Evolutionary conservation across 306 rosid species (phyloP), one percentile per base, ranked within the genome.

Genomic region (Carpinus viminea): DNA sequence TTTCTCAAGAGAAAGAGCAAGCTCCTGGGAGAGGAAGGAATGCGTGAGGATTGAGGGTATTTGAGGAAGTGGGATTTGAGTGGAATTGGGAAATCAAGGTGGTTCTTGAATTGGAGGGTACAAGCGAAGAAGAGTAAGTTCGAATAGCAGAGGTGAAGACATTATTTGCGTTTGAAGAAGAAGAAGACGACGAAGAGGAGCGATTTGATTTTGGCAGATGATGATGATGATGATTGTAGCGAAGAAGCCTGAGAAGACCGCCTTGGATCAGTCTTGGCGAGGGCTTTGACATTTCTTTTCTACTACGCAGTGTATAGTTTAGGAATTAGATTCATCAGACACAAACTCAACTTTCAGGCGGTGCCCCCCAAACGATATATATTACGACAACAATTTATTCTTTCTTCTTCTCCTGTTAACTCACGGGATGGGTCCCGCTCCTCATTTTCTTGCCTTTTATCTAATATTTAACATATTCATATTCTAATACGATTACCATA

Each of bases 221-320:
- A 60, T 62, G 68, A 38, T 62, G 68, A 38, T 13, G 18, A 7
- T 85, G 82, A 73, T 12, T 43, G 79, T 15, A 79, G 72, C 80
- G 89, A 46, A 82, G 86, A n/a, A 36, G 41, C 68, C 90, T 76
- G 76, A 87, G 83, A 38, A 89, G 85, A 75, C 41, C 46, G 15
- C 85, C 86, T 53, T 77, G 94, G 75, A 87, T 47, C 79, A 87
- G 64, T 72, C 90, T 83, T 74, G 88, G 83, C 72, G 85, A 73
- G 79, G 87, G 81, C 76, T 79, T 83, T 72, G 86, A 82, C 84
- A 79, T 73, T 76, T 65, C 54, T 28, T 74, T 36, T 26, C 8
- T n/a, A 2, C 61, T 7, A 55, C 10, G 45, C 45, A 48, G 3
- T 11, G 52, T 10, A 48, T 48, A 10, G 52, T 48, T 48, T 48